phyloP scores from a whole-genome alignment of 1,139 yeast species.

The Yamadazyma mexicana region DNA sequence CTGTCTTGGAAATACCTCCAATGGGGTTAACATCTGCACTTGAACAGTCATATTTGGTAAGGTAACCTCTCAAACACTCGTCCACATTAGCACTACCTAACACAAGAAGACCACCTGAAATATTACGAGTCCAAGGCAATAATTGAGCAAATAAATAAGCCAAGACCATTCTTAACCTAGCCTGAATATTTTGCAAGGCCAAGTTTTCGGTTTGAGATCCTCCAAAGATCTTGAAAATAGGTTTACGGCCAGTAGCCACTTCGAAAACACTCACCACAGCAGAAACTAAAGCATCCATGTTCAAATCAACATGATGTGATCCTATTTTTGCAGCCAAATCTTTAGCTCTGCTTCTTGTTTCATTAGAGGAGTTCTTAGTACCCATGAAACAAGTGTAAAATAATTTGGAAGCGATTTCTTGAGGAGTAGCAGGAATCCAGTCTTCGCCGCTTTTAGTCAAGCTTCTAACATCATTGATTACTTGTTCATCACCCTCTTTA shows the following conservation, averaged over 20 bases:
- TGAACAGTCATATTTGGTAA: slow-evolving; percentile 95
- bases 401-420: slow-evolving; percentile 69
- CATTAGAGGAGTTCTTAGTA: slow-evolving; percentile 84
- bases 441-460: slow-evolving; percentile 51
- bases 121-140: slow-evolving; percentile 86
- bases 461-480: slow-evolving; percentile 67
- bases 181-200: slow-evolving; percentile 95
- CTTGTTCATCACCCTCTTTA: slow-evolving; percentile 66
- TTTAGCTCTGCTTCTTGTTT: slow-evolving; percentile 84
- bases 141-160: slow-evolving; percentile 92
- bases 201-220: slow-evolving; percentile 89
- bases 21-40: slow-evolving; percentile 97
- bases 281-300: slow-evolving; percentile 81
- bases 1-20: slow-evolving; percentile 95
- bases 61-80: slow-evolving; percentile 90
- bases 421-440: slow-evolving; percentile 72
- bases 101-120: slow-evolving; percentile 79
- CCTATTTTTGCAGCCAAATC: slow-evolving; percentile 75
- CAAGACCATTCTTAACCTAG: slow-evolving; percentile 90
- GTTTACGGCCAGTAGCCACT: slow-evolving; percentile 85
- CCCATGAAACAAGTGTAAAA: slow-evolving; percentile 97
- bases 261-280: slow-evolving; percentile 78
- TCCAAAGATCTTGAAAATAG: slow-evolving; percentile 88
- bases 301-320: slow-evolving; percentile 85
- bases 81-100: slow-evolving; percentile 98